Evolutionary conservation across 371 early-diverging fungal species (phyloP).

Genomic region (Amoeboaphelidium protococcarum): DNA sequence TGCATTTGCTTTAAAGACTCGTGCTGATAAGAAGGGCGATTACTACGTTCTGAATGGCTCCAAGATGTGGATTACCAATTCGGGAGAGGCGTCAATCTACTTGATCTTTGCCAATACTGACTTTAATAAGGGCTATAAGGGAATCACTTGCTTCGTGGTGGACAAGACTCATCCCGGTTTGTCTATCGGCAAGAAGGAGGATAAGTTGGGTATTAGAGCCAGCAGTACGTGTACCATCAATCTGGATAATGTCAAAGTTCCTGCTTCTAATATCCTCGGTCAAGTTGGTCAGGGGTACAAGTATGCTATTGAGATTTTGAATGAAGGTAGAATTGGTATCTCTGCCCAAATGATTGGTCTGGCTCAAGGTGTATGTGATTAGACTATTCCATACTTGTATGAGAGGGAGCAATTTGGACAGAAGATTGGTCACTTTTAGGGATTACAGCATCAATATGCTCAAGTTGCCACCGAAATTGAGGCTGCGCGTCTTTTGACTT

Average conservation of each 20-base stretch:
- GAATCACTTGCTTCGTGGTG: conserved; percentile 90
- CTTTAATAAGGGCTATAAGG: conserved; percentile 81
- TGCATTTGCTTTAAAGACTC: conserved; percentile 83
- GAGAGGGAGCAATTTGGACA: conserved; percentile 84
- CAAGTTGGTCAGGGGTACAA: conserved; percentile 92
- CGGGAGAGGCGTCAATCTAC: conserved; percentile 56
- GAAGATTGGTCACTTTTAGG: conserved; percentile 59
- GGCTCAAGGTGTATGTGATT: conserved; percentile 80
- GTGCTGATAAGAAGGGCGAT: conserved; percentile 65
- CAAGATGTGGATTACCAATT: conserved; percentile 23
- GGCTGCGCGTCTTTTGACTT: conserved; percentile 84
- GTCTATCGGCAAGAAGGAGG: conserved; percentile 80
- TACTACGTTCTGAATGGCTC: conserved; percentile 35
- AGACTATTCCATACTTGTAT: conserved; percentile 68
- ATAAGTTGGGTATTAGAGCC: conserved; percentile 86
- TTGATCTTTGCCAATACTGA: conserved; percentile 92
- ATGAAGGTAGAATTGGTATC: conserved; percentile 94
- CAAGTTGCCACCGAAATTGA: conserved; percentile 84
- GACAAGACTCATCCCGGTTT: conserved; percentile 77
- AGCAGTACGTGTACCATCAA: conserved; percentile 79
- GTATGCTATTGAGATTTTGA: conserved; percentile 88
- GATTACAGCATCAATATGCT: conserved; percentile 88
- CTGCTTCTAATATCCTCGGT: conserved; percentile 64
- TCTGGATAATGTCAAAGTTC: conserved; percentile 80
- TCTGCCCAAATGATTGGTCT: conserved; percentile 93